Evolutionary conservation across 352 stramenopile genomes (phyloP), one percentile per base, ranked within the genome.

Genomic region (Phytopythium oedochilum): DNA sequence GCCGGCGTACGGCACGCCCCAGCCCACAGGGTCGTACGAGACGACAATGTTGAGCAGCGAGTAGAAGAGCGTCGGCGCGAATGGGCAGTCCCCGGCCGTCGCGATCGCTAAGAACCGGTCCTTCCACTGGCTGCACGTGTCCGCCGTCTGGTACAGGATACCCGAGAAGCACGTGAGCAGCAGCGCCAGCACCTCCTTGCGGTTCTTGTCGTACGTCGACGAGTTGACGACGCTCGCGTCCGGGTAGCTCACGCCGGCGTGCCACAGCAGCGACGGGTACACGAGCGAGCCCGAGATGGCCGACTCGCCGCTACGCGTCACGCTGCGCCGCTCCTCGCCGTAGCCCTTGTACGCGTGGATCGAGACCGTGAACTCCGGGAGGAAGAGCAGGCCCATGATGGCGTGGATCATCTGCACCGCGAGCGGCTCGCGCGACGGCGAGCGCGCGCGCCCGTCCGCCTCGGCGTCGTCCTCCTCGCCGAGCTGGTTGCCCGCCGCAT

Each of bases 31-130:
- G 62, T 98, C 95, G 63, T 98, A 98, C 12, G 82, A 79, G 26
- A 98, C 69, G 17, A 98, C 90, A 23, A 94, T 96, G 58, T 99
- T 99, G 49, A 99, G 57, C 15, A 99, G 70, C 44, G 92, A 98
- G 68, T 97, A 98, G 60, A 99, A 98, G 6, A 99, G 73, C 49
- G 94, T 98, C 3, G 90, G 80, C 7, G 89, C 88, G 73, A 98
- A 98, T 10, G 90, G 93, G 23, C 92, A 96, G 61, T 98, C 88
- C 0, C 68, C 66, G 2, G 86, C 86, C 2, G 90, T 96, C 0
- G 92, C 94, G 20, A 97, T 89, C 12, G 86, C 81, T 28, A 98
- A 65, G 76, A 97, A 98, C 11, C 88, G 77, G 55, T 96, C 95
- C 9, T 88, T 80, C 65, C 95, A 93, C 29, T 89, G 74, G 57